Evolutionary conservation across 192 early-diverging fungal species (phyloP).

Genomic region (Pilobolus umbonatus): DNA sequence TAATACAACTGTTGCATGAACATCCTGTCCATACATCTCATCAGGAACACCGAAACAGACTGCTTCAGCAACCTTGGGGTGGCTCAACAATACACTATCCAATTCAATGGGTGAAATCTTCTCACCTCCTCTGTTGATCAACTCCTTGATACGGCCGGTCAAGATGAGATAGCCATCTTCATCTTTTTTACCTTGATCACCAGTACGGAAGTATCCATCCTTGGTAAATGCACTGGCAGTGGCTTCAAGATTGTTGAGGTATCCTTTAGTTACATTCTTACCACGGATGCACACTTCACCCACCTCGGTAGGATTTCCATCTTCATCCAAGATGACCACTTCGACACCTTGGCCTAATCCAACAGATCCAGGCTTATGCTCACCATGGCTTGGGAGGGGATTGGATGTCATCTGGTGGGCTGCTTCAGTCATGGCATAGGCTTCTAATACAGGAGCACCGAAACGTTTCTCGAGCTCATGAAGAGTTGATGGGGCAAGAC

Average conservation of each 20-base stretch:
- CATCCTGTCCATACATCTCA: constrained; percentile 80
- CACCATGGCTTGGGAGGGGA: constrained; percentile 51
- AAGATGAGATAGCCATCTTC: constrained; percentile 71
- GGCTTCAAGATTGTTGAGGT: constrained; percentile 66
- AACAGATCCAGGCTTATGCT: constrained; percentile 73
- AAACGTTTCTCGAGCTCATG: constrained; percentile 59
- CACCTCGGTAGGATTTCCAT: constrained; percentile 43
- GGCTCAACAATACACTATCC: constrained; percentile 63
- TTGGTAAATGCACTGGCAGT: constrained; percentile 56
- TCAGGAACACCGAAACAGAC: constrained; percentile 71
- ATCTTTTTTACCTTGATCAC: constrained; percentile 79
- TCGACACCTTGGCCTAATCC: constrained; percentile 74
- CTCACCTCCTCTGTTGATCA: constrained; percentile 88
- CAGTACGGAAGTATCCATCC: constrained; percentile 78
- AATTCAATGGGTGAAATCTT: constrained; percentile 89
- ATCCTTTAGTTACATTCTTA: constrained; percentile 73
- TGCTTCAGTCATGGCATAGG: constrained; percentile 88
- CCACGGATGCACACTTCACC: constrained; percentile 88
- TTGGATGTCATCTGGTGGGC: constrained; percentile 85
- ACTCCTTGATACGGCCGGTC: constrained; percentile 85
- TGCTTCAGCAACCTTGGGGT: constrained; percentile 67
- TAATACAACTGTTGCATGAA: constrained; percentile 68
- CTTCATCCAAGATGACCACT: constrained; percentile 59
- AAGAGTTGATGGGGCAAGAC: constrained; percentile 65
- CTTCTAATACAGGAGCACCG: constrained; percentile 72